Evolutionary conservation across 2,329 filamentous ascomycete species (phyloP).

Genomic region (Alternaria hordeiaustralica): DNA sequence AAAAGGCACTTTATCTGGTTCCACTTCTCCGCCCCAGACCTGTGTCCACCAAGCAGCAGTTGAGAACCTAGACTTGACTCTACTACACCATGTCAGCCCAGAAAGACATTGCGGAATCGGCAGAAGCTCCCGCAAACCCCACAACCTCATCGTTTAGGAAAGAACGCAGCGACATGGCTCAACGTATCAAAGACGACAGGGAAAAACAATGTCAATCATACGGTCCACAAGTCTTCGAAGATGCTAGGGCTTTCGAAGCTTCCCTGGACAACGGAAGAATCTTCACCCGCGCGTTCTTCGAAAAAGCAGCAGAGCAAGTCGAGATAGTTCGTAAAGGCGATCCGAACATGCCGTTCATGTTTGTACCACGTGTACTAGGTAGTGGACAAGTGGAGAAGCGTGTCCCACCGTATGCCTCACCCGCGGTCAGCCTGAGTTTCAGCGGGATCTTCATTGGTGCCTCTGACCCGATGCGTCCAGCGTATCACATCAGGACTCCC

Average conservation of each 20-base stretch:
- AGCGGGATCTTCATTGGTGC: background rate
- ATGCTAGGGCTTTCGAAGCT: background rate
- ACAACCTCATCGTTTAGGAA: background rate
- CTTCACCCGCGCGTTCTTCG: background rate
- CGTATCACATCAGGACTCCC: background rate
- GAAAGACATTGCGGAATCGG: background rate
- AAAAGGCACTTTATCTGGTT: background rate
- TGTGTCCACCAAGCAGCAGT: background rate
- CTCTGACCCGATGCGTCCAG: background rate
- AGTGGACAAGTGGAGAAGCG: background rate
- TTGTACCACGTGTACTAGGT: background rate
- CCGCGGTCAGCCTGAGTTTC: background rate
- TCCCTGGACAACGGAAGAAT: background rate
- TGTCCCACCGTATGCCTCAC: background rate
- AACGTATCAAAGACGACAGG: background rate
- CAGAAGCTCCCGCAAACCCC: background rate
- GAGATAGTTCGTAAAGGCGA: background rate
- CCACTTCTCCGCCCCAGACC: background rate
- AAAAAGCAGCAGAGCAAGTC: background rate
- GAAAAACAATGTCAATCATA: background rate
- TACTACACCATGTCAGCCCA: background rate
- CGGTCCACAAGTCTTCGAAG: background rate
- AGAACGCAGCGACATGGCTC: background rate
- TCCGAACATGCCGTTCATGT: background rate
- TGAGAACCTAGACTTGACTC: background rate